These are phyloP conservation scores for Hibiscus syriacus DNA, from an alignment of 345 rosid genomes.

Conservation along the genomic window DNA sequence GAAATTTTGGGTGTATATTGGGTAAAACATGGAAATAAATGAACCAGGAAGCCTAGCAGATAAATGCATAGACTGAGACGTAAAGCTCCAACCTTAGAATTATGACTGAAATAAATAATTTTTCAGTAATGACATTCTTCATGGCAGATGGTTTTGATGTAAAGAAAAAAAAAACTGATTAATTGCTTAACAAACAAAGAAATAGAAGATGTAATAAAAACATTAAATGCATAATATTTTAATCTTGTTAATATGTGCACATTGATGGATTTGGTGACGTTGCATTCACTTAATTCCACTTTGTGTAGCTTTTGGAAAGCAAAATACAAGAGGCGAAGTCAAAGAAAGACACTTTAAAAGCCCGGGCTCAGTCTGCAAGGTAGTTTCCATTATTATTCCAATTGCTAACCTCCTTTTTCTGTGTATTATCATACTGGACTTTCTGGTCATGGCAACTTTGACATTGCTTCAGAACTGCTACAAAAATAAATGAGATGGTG, in stretches of 20 bases:
- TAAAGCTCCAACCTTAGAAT: too few species aligned
- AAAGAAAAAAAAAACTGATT: too few species aligned
- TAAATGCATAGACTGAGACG: too few species aligned
- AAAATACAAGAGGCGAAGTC: slow-evolving; percentile 97
- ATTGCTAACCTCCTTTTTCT: background rate
- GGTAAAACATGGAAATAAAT: too few species aligned
- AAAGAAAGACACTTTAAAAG: slow-evolving; percentile 93
- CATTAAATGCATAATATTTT: background rate
- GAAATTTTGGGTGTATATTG: too few species aligned
- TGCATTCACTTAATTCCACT: background rate
- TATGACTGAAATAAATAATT: too few species aligned
- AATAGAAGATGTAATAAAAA: too few species aligned
- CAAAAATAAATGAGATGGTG: slow-evolving; percentile 72
- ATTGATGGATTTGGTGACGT: background rate
- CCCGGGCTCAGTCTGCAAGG: slow-evolving; percentile 81
- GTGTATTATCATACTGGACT: background rate
- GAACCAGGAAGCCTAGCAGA: too few species aligned
- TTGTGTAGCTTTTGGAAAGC: slow-evolving; percentile 66
- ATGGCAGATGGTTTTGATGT: too few species aligned
- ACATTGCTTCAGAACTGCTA: slow-evolving; percentile 48
- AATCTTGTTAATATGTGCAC: background rate
- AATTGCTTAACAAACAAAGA: too few species aligned
- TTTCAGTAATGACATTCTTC: background rate
- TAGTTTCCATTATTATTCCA: slow-evolving; percentile 21
- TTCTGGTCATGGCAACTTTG: slow-evolving; percentile 2